phyloP scores from a whole-genome alignment of 805 yeast genomes.

The Naumovozyma baii region DNA sequence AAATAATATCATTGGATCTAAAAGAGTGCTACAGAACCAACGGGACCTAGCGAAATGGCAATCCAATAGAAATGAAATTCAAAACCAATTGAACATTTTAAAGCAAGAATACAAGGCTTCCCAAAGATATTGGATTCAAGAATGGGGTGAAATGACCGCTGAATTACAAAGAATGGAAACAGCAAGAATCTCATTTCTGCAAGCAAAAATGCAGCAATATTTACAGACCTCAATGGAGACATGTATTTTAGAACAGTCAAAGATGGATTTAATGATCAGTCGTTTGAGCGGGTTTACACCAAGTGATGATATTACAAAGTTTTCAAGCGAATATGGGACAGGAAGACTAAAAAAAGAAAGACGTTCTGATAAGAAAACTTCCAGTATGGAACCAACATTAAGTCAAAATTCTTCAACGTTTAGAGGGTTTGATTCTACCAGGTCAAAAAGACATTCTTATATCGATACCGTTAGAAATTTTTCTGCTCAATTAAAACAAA shows the following conservation, averaged over 20 bases:
- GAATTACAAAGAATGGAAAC: constrained; percentile 27
- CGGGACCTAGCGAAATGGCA: constrained; percentile 27
- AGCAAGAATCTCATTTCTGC: constrained; percentile 22
- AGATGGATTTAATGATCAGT: constrained; percentile 19
- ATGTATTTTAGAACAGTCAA: constrained; percentile 21
- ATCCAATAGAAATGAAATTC: constrained; percentile 17
- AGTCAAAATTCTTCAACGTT: not conserved
- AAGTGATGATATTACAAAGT: constrained; percentile 24
- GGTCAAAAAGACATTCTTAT: constrained; percentile 9
- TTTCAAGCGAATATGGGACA: constrained; percentile 28
- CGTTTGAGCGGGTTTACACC: constrained; percentile 21
- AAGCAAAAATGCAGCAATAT: constrained; percentile 22
- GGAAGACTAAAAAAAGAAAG: constrained; percentile 25
- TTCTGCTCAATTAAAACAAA: constrained; percentile 21
- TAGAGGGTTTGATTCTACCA: not conserved
- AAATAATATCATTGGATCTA: constrained; percentile 25
- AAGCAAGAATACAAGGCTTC: constrained; percentile 28
- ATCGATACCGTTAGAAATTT: constrained; percentile 23
- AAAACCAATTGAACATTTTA: constrained; percentile 20
- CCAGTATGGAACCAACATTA: not conserved
- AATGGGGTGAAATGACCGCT: constrained; percentile 23
- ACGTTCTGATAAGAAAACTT: not conserved
- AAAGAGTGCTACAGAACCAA: constrained; percentile 20
- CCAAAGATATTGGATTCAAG: constrained; percentile 25
- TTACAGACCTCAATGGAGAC: constrained; percentile 20